Evolutionary conservation across 1,284 basidiomycete genomes (phyloP).

Genomic region (Boletus semigastroideus): DNA sequence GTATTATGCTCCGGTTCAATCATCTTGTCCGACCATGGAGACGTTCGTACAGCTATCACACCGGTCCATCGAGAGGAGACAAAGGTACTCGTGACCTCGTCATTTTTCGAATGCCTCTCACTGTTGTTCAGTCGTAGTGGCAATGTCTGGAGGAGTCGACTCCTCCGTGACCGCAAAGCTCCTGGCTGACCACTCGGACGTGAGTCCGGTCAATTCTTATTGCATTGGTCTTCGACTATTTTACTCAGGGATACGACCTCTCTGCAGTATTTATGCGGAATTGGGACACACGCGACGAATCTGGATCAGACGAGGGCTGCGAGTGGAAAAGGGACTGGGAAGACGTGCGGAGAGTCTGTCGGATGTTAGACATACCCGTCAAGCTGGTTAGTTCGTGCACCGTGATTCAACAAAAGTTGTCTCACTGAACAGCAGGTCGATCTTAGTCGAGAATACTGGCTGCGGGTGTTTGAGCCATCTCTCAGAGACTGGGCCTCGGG

Average conservation of each 20-base stretch:
- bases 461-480: constrained; percentile 82
- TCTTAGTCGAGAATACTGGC: constrained; percentile 86
- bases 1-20: constrained; percentile 22
- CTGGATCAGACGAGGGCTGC: constrained; percentile 74
- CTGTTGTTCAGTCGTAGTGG: constrained; percentile 68
- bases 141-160: constrained; percentile 97
- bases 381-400: constrained; percentile 55
- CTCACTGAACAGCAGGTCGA: constrained; percentile 57
- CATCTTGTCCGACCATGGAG: constrained; percentile 14
- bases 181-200: constrained; percentile 57
- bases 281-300: constrained; percentile 82
- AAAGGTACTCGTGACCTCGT: constrained; percentile 18
- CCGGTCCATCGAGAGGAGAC: constrained; percentile 25
- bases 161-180: constrained; percentile 83
- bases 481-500: constrained; percentile 76
- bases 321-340: constrained; percentile 97
- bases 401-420: constrained; percentile 4
- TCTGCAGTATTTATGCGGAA: constrained; percentile 95
- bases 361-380: constrained; percentile 62
- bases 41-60: constrained; percentile 14
- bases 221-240: background rate
- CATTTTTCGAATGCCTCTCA: background rate
- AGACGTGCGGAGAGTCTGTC: constrained; percentile 83
- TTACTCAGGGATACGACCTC: constrained; percentile 70
- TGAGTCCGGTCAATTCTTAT: constrained; percentile 26